A percentile compares a stretch with the other conserved stretches of the same genome.
phyloP scores from a whole-genome alignment of 2,329 filamentous ascomycete genomes.

The Colletotrichum tabaci region DNA sequence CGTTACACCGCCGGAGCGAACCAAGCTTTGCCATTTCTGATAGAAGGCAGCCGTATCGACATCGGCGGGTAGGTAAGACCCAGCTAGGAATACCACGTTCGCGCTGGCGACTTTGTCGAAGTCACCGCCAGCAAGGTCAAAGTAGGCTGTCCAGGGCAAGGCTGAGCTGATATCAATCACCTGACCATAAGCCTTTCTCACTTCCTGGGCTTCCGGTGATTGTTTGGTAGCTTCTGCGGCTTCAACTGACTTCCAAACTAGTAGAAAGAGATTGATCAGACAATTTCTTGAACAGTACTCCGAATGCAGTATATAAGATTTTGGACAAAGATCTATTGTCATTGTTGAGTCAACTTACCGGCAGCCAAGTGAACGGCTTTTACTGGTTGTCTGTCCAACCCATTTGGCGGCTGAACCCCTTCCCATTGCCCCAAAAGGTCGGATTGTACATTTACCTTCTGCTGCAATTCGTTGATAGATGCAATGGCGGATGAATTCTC shows the following conservation, averaged over 20 bases:
- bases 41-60: not conserved
- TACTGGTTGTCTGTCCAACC: not conserved
- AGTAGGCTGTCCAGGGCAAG: not conserved
- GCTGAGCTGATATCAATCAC: not conserved
- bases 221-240: slow-evolving; percentile 4
- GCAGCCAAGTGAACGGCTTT: slow-evolving; percentile 4
- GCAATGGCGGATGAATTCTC: not conserved
- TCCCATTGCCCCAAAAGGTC: slow-evolving; percentile 10
- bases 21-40: not conserved
- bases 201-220: not conserved
- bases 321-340: not conserved
- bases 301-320: not conserved
- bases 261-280: not conserved
- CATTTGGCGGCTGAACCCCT: not conserved
- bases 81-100: not conserved
- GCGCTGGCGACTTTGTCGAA: not conserved
- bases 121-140: not conserved
- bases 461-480: not conserved
- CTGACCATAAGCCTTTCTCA: slow-evolving; percentile 7
- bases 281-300: not conserved
- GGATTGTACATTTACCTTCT: not conserved
- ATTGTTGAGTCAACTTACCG: not conserved
- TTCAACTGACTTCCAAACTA: slow-evolving; percentile 11
- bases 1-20: not conserved
- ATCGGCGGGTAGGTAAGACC: not conserved